These are phyloP conservation scores for Fusarium acutatum DNA, from an alignment of 2,329 filamentous ascomycete genomes.

Conservation along the genomic window DNA sequence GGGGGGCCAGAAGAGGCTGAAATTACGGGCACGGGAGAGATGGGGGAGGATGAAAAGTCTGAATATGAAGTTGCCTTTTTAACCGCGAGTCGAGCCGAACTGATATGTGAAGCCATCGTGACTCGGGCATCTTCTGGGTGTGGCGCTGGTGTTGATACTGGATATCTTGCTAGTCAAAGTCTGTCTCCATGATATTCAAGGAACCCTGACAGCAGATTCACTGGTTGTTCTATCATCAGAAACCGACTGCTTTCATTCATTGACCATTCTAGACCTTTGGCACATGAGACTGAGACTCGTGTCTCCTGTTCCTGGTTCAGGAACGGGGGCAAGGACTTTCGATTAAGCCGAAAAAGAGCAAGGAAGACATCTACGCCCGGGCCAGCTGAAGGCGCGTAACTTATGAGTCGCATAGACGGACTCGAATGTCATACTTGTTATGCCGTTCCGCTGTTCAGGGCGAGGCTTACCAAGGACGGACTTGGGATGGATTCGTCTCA, in stretches of 20 bases:
- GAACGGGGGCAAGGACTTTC: conserved; percentile 4
- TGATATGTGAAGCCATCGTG: conserved; percentile 5
- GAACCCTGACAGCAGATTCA: not conserved
- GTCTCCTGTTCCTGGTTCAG: conserved; percentile 11
- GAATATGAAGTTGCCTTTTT: not conserved
- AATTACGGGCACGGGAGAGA: conserved; percentile 4
- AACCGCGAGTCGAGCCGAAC: conserved; percentile 15
- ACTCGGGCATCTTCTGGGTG: conserved; percentile 20
- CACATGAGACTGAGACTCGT: conserved; percentile 23
- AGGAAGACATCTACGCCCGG: conserved; percentile 17
- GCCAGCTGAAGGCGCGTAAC: conserved; percentile 3
- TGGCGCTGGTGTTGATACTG: conserved; percentile 2
- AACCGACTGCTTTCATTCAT: not conserved
- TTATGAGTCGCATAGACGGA: conserved; percentile 8
- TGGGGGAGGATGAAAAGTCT: conserved; percentile 6
- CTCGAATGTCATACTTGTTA: conserved; percentile 26
- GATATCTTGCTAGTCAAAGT: not conserved
- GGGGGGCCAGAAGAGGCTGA: conserved; percentile 23
- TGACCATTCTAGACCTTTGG: conserved; percentile 3
- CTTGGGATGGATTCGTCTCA: conserved; percentile 6
- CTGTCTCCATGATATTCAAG: not conserved
- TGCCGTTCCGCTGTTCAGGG: not conserved
- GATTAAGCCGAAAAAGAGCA: conserved; percentile 19
- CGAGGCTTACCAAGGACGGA: conserved; percentile 14
- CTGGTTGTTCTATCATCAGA: not conserved